These are phyloP conservation scores for Phaeosphaeria sp. DNA, from an alignment of 2,329 filamentous ascomycete genomes.

Conservation along the genomic window DNA sequence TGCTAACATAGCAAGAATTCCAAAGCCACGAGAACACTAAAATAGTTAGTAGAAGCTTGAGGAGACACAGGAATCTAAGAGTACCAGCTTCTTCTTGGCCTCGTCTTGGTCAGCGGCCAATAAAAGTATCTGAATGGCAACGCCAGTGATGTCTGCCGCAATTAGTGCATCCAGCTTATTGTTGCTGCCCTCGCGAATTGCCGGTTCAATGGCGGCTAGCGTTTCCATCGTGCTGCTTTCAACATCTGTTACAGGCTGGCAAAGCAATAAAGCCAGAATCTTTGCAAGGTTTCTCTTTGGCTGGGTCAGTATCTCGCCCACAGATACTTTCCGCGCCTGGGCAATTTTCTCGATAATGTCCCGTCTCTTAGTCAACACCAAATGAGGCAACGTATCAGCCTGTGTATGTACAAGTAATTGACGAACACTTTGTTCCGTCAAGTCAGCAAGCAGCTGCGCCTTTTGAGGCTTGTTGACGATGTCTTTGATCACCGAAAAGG, in stretches of 20 bases:
- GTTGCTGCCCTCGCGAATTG: constrained; percentile 66
- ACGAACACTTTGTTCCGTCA: constrained; percentile 76
- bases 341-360: constrained; percentile 85
- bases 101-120: constrained; percentile 72
- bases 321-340: constrained; percentile 63
- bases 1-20: constrained; percentile 52
- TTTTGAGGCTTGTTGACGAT: constrained; percentile 82
- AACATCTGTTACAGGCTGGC: constrained; percentile 67
- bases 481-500: constrained; percentile 82
- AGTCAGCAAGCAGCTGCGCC: constrained; percentile 77
- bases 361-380: constrained; percentile 78
- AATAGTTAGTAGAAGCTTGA: constrained; percentile 4
- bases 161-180: constrained; percentile 72
- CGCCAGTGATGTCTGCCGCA: constrained; percentile 74
- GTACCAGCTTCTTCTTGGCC: constrained; percentile 62
- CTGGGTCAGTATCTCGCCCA: constrained; percentile 68
- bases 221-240: constrained; percentile 73
- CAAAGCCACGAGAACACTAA: constrained; percentile 58
- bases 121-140: constrained; percentile 83
- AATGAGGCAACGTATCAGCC: constrained; percentile 80
- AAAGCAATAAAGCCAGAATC: constrained; percentile 64
- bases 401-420: constrained; percentile 80
- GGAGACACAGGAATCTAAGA: constrained; percentile 26
- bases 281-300: constrained; percentile 63
- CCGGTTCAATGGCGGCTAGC: constrained; percentile 71